These are phyloP conservation scores for Holtermanniella nyarrowii DNA, from an alignment of 768 basidiomycete species.

Conservation along the genomic window DNA sequence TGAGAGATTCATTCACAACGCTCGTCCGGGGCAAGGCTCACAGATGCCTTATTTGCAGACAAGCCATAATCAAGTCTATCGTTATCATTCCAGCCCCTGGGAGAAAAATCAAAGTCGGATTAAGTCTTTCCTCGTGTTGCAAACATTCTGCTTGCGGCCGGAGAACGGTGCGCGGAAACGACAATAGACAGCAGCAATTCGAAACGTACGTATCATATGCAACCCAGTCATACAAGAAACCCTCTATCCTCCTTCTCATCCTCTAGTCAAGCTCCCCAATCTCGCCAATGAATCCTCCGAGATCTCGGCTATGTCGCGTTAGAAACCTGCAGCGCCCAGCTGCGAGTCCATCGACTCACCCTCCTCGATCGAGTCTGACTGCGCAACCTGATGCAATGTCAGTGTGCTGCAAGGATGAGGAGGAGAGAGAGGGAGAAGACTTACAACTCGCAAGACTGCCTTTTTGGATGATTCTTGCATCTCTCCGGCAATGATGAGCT, in stretches of 20 bases:
- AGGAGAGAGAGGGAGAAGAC: slow-evolving; percentile 7
- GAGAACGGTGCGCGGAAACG: too few species aligned
- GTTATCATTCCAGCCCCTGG: too few species aligned
- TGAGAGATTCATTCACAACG: too few species aligned
- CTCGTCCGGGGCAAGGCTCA: too few species aligned
- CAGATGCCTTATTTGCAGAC: too few species aligned
- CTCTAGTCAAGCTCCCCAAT: slow-evolving; percentile 32
- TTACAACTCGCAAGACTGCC: slow-evolving; percentile 45
- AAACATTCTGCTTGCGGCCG: too few species aligned
- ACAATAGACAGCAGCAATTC: too few species aligned
- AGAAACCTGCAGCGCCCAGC: slow-evolving; percentile 15
- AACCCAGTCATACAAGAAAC: neutral
- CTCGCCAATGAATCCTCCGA: slow-evolving; percentile 44
- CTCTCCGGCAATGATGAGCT: slow-evolving; percentile 86
- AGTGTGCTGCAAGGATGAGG: neutral
- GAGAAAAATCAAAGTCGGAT: too few species aligned
- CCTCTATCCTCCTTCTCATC: slow-evolving; percentile 3
- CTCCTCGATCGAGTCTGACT: slow-evolving; percentile 44
- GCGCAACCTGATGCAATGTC: slow-evolving; percentile 35
- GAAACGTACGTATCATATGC: neutral
- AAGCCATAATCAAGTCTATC: too few species aligned
- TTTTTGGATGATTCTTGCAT: slow-evolving; percentile 82
- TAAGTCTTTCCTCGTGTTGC: too few species aligned
- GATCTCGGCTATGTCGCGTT: slow-evolving; percentile 24
- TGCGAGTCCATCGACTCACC: slow-evolving; percentile 25